Evolutionary conservation across 2,329 filamentous ascomycete genomes (phyloP).

Genomic region (Corniculantispora saksenae): DNA sequence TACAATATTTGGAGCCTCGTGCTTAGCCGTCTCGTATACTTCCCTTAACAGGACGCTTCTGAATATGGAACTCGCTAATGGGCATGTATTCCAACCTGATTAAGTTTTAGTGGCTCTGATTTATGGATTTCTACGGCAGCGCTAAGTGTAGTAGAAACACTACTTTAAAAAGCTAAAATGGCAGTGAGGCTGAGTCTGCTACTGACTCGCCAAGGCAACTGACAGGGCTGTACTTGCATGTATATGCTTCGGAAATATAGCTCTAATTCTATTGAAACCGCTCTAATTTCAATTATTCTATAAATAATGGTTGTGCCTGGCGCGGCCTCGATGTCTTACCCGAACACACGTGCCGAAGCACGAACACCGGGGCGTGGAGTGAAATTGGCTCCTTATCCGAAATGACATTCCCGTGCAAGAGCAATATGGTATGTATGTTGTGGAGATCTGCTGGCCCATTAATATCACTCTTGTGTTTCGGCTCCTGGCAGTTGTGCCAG

Average conservation of each 20-base stretch:
- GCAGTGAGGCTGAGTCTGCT: not conserved
- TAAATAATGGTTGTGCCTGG: too few relatives aligned
- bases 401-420: too few relatives aligned
- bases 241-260: not conserved
- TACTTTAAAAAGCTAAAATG: not conserved
- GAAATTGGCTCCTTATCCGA: too few relatives aligned
- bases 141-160: not conserved
- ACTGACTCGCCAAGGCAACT: not conserved
- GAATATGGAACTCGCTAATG: not conserved
- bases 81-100: not conserved
- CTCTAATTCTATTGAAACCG: too few relatives aligned
- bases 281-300: too few relatives aligned
- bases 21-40: not conserved
- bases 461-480: too few relatives aligned
- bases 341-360: too few relatives aligned
- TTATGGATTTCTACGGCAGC: not conserved
- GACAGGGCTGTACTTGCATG: not conserved
- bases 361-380: too few relatives aligned
- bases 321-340: too few relatives aligned
- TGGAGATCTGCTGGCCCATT: too few relatives aligned
- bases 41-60: not conserved
- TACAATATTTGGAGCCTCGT: not conserved
- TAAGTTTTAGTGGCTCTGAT: not conserved
- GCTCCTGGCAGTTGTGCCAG: too few relatives aligned
- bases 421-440: too few relatives aligned